Conservation (phyloP, 2,329 filamentous ascomycete species). For the Amesomyces nigricolor region DNA sequence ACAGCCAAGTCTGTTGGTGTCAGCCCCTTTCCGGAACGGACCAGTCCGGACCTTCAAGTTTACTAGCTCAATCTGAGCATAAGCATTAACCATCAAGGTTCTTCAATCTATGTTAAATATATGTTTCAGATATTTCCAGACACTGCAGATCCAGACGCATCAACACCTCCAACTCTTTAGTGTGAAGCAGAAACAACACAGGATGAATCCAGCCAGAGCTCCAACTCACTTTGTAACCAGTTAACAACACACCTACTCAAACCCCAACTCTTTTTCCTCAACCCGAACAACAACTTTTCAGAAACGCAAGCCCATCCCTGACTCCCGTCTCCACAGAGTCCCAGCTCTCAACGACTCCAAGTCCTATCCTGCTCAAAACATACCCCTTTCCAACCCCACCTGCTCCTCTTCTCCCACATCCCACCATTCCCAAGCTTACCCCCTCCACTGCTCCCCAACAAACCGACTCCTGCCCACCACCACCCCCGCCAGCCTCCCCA, state of each 20-base stretch:
- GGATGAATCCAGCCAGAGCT: background rate
- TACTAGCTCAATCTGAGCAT: no score
- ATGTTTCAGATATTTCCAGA: no score
- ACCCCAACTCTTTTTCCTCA: no score
- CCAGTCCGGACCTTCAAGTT: no score
- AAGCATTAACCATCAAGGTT: background rate
- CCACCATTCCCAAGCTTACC: background rate
- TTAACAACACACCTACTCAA: no score
- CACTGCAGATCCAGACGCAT: background rate
- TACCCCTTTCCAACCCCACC: no score
- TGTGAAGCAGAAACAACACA: background rate
- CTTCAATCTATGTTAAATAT: background rate
- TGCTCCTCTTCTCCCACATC: no score
- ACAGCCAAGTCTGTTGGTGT: background rate
- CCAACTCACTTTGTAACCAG: background rate
- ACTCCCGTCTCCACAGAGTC: no score
- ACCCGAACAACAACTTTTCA: background rate
- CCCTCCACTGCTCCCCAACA: conserved; percentile 3
- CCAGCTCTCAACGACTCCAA: no score
- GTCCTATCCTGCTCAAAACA: no score
- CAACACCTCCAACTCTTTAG: background rate
- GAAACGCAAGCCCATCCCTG: no score
- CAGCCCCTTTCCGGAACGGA: background rate
- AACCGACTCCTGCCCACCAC: conserved; percentile 21
- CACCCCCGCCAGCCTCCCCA: conserved; percentile 14